A percentile compares a stretch with the other conserved stretches of the same genome.
Conservation (phyloP, 164 flowering plant species). For the Tetracentron sinense region DNA sequence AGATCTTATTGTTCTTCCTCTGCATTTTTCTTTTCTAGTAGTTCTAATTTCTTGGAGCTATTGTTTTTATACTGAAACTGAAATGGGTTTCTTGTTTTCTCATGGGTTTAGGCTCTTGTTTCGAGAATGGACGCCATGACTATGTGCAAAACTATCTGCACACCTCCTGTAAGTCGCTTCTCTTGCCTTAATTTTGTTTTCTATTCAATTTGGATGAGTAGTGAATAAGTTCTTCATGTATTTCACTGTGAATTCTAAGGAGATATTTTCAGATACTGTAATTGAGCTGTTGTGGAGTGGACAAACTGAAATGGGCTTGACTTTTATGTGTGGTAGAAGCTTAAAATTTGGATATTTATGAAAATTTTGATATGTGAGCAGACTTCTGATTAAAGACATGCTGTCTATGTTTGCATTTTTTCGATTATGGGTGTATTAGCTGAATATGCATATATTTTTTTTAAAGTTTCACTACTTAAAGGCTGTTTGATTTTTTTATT, state of each 20-base stretch:
- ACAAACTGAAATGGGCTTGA: neutral
- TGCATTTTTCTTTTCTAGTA: neutral
- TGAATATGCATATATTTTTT: no score
- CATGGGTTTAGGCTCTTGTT: neutral
- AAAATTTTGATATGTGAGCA: neutral
- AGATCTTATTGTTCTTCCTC: neutral
- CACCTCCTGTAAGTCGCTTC: slow-evolving; percentile 31
- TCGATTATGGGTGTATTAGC: neutral
- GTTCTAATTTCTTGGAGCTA: neutral
- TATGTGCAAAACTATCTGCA: slow-evolving; percentile 35
- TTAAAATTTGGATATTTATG: slow-evolving; percentile 4
- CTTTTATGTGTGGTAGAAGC: neutral
- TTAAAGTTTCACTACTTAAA: neutral
- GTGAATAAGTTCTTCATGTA: neutral
- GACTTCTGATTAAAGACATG: neutral
- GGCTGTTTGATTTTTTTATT: neutral
- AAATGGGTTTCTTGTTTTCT: slow-evolving; percentile 10
- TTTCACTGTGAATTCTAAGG: neutral
- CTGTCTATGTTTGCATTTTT: neutral
- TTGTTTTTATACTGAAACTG: neutral
- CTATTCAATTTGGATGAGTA: neutral
- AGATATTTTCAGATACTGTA: neutral
- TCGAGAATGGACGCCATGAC: slow-evolving; percentile 45
- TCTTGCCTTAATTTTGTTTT: neutral
- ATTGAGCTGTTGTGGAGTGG: neutral